These are phyloP conservation scores for Asterella californica DNA, from an alignment of 225 moss, liverwort and hornwort species.

Conservation along the genomic window DNA sequence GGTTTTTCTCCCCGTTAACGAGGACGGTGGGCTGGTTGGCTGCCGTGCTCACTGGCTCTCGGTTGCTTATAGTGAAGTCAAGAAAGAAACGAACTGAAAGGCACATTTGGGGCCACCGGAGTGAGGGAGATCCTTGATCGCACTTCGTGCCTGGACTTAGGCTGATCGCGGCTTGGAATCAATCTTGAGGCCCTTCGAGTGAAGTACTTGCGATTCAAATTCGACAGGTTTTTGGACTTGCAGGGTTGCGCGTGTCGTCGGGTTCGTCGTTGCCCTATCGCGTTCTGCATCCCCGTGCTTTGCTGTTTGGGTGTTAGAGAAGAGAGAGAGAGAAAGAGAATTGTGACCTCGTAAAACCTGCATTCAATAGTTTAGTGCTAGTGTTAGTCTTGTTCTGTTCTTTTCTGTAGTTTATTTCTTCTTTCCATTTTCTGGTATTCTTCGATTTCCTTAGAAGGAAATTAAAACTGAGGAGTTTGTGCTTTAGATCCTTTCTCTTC, in stretches of 20 bases:
- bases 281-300: background rate
- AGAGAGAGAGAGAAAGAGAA: background rate
- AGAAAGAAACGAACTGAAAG: background rate
- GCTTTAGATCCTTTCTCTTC: background rate
- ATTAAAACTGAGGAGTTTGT: background rate
- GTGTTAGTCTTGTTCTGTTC: background rate
- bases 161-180: background rate
- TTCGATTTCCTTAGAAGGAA: background rate
- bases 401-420: background rate
- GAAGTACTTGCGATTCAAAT: background rate
- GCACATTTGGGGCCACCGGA: background rate
- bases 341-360: background rate
- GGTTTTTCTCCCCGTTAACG: background rate
- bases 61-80: background rate
- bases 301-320: background rate
- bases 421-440: background rate
- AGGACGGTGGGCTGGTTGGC: background rate
- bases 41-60: no score
- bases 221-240: background rate
- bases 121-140: background rate
- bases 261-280: conserved; percentile 10
- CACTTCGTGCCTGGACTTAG: background rate
- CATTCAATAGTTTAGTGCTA: background rate
- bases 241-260: background rate
- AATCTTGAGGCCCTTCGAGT: background rate